Evolutionary conservation across 768 basidiomycete species (phyloP).

Genomic region (Lentinula sp.): DNA sequence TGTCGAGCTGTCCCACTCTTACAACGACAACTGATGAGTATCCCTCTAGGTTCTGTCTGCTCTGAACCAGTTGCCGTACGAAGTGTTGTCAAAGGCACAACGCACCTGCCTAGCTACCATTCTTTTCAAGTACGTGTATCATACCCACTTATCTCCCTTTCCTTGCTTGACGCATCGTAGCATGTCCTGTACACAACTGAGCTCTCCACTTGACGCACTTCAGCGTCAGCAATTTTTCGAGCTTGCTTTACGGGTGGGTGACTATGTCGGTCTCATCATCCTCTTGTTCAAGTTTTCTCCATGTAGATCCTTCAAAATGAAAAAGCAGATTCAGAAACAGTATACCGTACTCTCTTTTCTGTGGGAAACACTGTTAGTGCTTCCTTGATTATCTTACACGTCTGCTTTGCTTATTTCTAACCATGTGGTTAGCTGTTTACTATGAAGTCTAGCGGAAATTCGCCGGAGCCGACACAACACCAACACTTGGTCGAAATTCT

Average conservation of each 20-base stretch:
- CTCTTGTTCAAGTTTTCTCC: conserved; percentile 11
- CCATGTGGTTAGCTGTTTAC: conserved; percentile 37
- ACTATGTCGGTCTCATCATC: neutral
- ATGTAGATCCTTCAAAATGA: conserved; percentile 20
- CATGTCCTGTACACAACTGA: conserved; percentile 55
- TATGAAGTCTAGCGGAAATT: conserved; percentile 27
- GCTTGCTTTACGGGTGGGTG: neutral
- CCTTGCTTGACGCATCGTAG: conserved; percentile 27
- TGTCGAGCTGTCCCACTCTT: conserved; percentile 4
- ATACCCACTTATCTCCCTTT: neutral
- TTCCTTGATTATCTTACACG: neutral
- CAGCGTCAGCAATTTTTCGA: conserved; percentile 35
- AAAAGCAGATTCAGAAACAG: conserved; percentile 57
- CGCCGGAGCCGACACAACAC: conserved; percentile 32
- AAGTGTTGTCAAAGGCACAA: conserved; percentile 58
- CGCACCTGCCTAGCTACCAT: conserved; percentile 77
- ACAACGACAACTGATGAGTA: neutral
- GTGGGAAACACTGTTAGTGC: conserved; percentile 64
- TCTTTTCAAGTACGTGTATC: conserved; percentile 73
- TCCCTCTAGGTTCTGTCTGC: conserved; percentile 49
- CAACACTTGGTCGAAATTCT: conserved; percentile 31
- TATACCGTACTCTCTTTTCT: conserved; percentile 65
- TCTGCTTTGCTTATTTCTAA: conserved; percentile 6
- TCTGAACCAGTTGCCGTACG: conserved; percentile 45
- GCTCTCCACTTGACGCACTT: conserved; percentile 29